Evolutionary conservation across 2,329 filamentous ascomycete genomes (phyloP).

Genomic region (Aspergillus quadrilineatus): DNA sequence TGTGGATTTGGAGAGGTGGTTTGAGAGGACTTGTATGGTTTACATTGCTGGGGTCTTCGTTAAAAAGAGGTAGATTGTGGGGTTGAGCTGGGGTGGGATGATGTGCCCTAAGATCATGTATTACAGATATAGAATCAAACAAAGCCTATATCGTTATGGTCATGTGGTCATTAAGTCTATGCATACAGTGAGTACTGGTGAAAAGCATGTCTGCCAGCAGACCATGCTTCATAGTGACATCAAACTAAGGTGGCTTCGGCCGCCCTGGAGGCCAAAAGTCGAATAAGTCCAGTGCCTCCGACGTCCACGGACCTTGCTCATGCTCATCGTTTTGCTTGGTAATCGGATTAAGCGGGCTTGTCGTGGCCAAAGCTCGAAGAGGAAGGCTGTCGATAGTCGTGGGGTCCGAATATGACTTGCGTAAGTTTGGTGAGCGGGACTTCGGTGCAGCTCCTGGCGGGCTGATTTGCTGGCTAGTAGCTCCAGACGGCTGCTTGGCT

Average conservation of each 20-base stretch:
- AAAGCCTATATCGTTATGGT: neutral
- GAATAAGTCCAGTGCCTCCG: constrained; percentile 44
- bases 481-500: neutral
- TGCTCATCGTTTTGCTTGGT: constrained; percentile 24
- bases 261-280: constrained; percentile 45
- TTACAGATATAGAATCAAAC: neutral
- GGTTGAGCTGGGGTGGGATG: neutral
- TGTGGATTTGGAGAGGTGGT: constrained; percentile 47
- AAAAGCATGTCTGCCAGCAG: constrained; percentile 5
- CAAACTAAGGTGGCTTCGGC: constrained; percentile 29
- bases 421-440: constrained; percentile 20
- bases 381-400: constrained; percentile 16
- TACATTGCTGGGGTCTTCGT: constrained; percentile 44
- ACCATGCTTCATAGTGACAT: neutral
- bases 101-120: neutral
- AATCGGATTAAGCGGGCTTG: constrained; percentile 17
- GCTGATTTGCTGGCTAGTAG: too few relatives aligned
- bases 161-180: constrained; percentile 2
- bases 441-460: neutral
- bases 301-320: constrained; percentile 43
- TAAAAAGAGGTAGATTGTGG: constrained; percentile 30
- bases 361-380: constrained; percentile 18
- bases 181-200: neutral
- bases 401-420: constrained; percentile 38
- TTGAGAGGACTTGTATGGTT: constrained; percentile 39